Conservation (phyloP, 1,139 yeast species). For the Yamadazyma diospyri region DNA sequence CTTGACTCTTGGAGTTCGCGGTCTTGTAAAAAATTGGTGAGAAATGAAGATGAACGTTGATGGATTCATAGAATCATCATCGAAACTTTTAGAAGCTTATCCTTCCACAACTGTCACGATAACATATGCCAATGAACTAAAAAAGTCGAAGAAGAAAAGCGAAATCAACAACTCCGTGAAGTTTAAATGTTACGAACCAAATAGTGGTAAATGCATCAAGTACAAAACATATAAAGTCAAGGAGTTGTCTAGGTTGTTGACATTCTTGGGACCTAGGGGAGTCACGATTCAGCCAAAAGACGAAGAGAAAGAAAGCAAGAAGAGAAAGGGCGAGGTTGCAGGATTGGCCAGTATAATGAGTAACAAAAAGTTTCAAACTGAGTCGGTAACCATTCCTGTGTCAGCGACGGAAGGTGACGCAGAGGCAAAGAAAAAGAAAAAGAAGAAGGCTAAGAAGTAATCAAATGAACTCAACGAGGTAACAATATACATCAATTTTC, state of each 20-base stretch:
- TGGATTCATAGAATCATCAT: slow-evolving; percentile 32
- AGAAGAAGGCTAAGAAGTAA: slow-evolving; percentile 14
- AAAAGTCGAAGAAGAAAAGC: slow-evolving; percentile 19
- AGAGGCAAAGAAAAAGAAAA: slow-evolving; percentile 15
- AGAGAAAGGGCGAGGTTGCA: slow-evolving; percentile 12
- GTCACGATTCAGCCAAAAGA: slow-evolving; percentile 36
- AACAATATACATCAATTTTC: background rate
- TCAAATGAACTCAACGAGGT: background rate
- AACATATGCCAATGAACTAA: slow-evolving; percentile 32
- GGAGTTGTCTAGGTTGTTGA: slow-evolving; percentile 73
- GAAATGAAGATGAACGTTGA: slow-evolving; percentile 21
- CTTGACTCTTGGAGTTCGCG: no score
- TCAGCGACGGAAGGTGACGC: slow-evolving; percentile 19
- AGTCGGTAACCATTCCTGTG: slow-evolving; percentile 9
- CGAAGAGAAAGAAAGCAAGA: slow-evolving; percentile 10
- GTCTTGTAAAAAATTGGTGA: no score
- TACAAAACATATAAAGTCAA: slow-evolving; percentile 63
- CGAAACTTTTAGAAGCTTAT: slow-evolving; percentile 32
- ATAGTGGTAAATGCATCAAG: slow-evolving; percentile 63
- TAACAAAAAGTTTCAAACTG: slow-evolving; percentile 28
- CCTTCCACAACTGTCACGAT: slow-evolving; percentile 40
- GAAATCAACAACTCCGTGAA: slow-evolving; percentile 38
- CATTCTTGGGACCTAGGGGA: slow-evolving; percentile 85
- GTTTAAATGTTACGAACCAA: slow-evolving; percentile 72
- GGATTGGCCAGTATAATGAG: slow-evolving; percentile 44